A percentile compares a stretch with the other conserved stretches of the same genome.
phyloP scores from a whole-genome alignment of 768 basidiomycete genomes.

The Suillus decipiens region DNA sequence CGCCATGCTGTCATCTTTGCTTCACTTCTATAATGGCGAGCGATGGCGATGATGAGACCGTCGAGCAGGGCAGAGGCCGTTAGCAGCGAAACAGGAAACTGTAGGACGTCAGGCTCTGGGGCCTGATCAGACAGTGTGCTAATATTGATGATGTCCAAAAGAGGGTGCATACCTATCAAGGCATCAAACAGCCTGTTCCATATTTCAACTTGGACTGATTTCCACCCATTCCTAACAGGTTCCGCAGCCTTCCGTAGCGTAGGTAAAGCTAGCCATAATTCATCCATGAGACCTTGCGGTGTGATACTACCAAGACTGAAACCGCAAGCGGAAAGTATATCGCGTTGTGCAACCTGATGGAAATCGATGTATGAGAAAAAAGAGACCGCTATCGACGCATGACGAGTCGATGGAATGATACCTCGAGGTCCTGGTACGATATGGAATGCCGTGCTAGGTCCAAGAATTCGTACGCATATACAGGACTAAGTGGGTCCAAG shows the following conservation, averaged over 20 bases:
- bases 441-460: slow-evolving; percentile 49
- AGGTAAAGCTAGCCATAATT: slow-evolving; percentile 58
- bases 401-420: slow-evolving; percentile 19
- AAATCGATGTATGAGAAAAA: neutral
- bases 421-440: slow-evolving; percentile 56
- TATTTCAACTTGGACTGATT: slow-evolving; percentile 41
- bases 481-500: slow-evolving; percentile 53
- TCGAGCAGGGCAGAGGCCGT: slow-evolving; percentile 55
- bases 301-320: slow-evolving; percentile 57
- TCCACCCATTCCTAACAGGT: slow-evolving; percentile 44
- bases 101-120: slow-evolving; percentile 54
- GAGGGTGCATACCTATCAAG: slow-evolving; percentile 35
- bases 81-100: slow-evolving; percentile 53
- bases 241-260: slow-evolving; percentile 45
- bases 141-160: neutral
- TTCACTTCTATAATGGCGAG: slow-evolving; percentile 37
- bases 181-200: slow-evolving; percentile 54
- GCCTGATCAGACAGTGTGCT: neutral
- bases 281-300: slow-evolving; percentile 50
- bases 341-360: slow-evolving; percentile 54
- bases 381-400: neutral
- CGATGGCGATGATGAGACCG: slow-evolving; percentile 41
- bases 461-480: slow-evolving; percentile 53
- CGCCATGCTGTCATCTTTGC: slow-evolving; percentile 16
- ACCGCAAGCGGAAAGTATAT: slow-evolving; percentile 48